phyloP scores from a whole-genome alignment of 2,329 filamentous ascomycete species.

The Macrophomina phaseolina region DNA sequence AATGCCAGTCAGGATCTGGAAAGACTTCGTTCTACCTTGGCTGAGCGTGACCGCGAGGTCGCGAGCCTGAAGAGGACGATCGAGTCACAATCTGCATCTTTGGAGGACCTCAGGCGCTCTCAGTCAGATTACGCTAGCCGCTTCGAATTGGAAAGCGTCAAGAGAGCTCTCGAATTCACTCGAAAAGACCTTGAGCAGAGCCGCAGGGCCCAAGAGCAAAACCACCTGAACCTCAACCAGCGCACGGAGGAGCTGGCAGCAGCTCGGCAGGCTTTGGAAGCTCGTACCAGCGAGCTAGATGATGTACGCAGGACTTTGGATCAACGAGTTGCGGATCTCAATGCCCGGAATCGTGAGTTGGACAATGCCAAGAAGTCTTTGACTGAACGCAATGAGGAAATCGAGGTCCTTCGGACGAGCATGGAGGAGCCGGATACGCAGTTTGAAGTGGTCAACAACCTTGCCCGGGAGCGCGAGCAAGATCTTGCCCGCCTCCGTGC shows the following conservation, averaged over 20 bases:
- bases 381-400: conserved; percentile 44
- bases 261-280: conserved; percentile 37
- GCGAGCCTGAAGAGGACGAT: conserved; percentile 39
- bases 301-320: conserved; percentile 37
- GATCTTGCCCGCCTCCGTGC: conserved; percentile 62
- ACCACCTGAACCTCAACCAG: conserved; percentile 32
- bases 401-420: conserved; percentile 43
- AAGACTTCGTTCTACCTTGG: conserved; percentile 38
- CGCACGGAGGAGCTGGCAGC: conserved; percentile 42
- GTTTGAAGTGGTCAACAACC: conserved; percentile 48
- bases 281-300: conserved; percentile 43
- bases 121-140: conserved; percentile 2
- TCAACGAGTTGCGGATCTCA: conserved; percentile 44
- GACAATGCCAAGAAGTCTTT: conserved; percentile 43
- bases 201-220: conserved; percentile 12
- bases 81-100: conserved; percentile 37
- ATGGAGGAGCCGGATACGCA: conserved; percentile 47
- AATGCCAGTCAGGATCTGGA: conserved; percentile 39
- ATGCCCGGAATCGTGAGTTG: conserved; percentile 42
- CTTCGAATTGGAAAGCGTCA: conserved; percentile 10
- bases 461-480: conserved; percentile 51
- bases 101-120: conserved; percentile 40
- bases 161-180: conserved; percentile 14
- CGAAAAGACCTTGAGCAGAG: conserved; percentile 26
- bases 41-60: conserved; percentile 43